These are phyloP conservation scores for Diaporthe sp. DNA, from an alignment of 2,329 filamentous ascomycete genomes.

Conservation along the genomic window DNA sequence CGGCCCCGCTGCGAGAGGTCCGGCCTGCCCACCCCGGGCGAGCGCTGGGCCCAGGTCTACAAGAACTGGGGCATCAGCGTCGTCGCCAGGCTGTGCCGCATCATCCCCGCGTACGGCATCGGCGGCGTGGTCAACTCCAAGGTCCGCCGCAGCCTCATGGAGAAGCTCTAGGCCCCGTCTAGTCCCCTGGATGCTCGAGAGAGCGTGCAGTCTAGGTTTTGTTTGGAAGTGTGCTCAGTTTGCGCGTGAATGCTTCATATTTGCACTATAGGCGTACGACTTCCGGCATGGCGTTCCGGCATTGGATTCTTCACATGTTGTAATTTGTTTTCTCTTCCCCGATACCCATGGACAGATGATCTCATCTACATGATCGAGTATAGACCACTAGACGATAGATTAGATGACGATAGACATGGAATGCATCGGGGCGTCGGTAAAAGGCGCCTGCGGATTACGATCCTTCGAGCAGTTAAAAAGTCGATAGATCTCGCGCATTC, in stretches of 20 bases:
- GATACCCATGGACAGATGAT: conserved; percentile 40
- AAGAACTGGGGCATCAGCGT: conserved; percentile 83
- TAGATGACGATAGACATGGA: conserved; percentile 36
- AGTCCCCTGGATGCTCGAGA: not conserved
- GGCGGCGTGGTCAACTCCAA: conserved; percentile 89
- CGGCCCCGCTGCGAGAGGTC: conserved; percentile 62
- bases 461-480: not conserved
- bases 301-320: not conserved
- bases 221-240: not conserved
- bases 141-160: conserved; percentile 78
- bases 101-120: conserved; percentile 89
- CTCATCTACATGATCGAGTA: conserved; percentile 40
- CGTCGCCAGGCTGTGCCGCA: conserved; percentile 83
- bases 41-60: conserved; percentile 77
- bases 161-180: conserved; percentile 59
- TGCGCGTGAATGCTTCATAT: conserved; percentile 2
- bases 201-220: not conserved
- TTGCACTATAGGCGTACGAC: conserved; percentile 34
- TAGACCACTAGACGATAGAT: conserved; percentile 39
- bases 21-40: conserved; percentile 58
- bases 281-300: conserved; percentile 39
- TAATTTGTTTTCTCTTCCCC: conserved; percentile 1
- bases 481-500: not conserved
- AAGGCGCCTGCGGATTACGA: not conserved
- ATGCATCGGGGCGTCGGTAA: not conserved